Conservation (phyloP, 306 rosid genomes). For the Dalbergia cochinchinensis region DNA sequence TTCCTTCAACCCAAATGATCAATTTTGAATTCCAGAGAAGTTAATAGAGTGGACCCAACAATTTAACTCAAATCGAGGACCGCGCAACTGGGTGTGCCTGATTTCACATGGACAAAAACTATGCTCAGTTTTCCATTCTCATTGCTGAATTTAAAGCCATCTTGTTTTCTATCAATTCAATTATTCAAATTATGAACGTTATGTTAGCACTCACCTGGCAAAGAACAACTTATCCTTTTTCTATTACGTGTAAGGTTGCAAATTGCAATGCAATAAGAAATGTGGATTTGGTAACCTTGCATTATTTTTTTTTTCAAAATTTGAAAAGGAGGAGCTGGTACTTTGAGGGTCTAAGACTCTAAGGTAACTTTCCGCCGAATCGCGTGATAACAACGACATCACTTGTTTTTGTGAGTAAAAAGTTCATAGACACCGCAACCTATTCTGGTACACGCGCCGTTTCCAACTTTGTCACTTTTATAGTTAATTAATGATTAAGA, state of each 20-base stretch:
- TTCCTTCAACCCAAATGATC: neutral
- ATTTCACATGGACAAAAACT: constrained; percentile 48
- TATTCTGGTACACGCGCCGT: constrained; percentile 43
- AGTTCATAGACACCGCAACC: constrained; percentile 33
- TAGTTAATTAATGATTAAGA: neutral
- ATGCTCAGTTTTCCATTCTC: constrained; percentile 29
- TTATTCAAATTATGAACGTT: constrained; percentile 34
- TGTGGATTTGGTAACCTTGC: constrained; percentile 8
- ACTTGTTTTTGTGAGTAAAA: constrained; percentile 60
- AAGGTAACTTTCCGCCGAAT: constrained; percentile 55
- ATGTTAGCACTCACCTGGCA: neutral
- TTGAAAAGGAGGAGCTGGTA: constrained; percentile 24
- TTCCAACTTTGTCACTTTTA: constrained; percentile 38
- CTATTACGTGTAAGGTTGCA: neutral
- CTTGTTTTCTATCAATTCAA: neutral
- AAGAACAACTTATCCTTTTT: neutral
- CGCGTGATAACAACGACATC: constrained; percentile 69
- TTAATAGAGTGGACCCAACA: constrained; percentile 51
- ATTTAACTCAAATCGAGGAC: constrained; percentile 36
- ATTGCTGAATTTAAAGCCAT: constrained; percentile 9
- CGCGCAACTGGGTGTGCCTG: constrained; percentile 31
- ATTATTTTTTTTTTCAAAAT: neutral
- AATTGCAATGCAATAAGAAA: neutral
- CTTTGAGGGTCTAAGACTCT: constrained; percentile 31
- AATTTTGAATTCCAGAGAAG: constrained; percentile 17